Evolutionary conservation across 2,329 filamentous ascomycete species (phyloP), one percentile per base, ranked within the genome.

Genomic region (Fusarium pseudonygamai): DNA sequence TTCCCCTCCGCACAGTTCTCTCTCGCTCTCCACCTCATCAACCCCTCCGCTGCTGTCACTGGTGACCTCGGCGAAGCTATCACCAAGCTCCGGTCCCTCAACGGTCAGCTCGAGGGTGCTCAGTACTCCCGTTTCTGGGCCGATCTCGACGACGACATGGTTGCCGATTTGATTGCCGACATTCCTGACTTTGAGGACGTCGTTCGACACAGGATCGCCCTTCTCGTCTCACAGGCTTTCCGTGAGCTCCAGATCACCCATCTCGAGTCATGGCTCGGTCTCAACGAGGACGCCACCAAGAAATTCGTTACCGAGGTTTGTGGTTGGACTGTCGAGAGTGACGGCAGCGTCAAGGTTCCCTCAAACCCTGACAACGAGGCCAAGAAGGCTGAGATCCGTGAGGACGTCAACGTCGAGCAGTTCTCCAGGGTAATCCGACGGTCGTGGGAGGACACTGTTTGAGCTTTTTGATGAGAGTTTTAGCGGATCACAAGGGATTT

Each of bases 331-430:
- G 88, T 98, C 46, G 92, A 94, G 69, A 85, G 87, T 36, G 90
- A 87, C 60, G 86, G 88, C 39, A 80, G 85, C 47, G 91, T 98
- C 72, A 90, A 90, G 82, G 90, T 99, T 64, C 96, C 96, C 63
- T 87, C 92, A 79, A 99, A 99, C 86, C 93, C 96, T 80, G 96
- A 99, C 85, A 98, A 98, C 83, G 96, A 98, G 89, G 96, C 95
- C 49, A 94, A 97, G 87, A 96, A 96, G 83, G 93, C 95, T 45
- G 93, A 98, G 83, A 97, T 98, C 79, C 90, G 95, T 78, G 96
- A 99, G 87, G 95, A 96, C 75, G 96, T 99, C 80, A 94, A 93
- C 84, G 92, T 97, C 68, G 93, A 96, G 77, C 94, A 94, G 86
- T 95, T 95, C 83, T 86, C 90, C 59, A 88, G 94, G 76, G 91